These are phyloP conservation scores for Linnemannia hyalina DNA, from an alignment of 192 early-diverging fungal species.

Conservation along the genomic window DNA sequence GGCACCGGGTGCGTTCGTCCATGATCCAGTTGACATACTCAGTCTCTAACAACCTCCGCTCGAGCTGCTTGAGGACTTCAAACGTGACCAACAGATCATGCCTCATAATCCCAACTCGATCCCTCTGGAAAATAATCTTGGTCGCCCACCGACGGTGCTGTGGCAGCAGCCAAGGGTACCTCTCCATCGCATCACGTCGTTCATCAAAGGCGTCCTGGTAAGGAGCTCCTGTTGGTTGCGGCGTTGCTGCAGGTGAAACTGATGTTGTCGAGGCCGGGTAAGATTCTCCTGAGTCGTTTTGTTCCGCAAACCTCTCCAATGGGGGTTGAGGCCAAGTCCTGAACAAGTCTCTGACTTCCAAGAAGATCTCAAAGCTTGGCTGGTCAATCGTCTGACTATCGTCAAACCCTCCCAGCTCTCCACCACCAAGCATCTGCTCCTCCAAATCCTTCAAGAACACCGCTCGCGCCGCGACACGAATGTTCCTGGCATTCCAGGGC, in stretches of 20 bases:
- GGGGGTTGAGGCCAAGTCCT: constrained; percentile 30
- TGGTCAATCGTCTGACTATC: constrained; percentile 28
- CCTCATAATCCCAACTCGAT: constrained; percentile 60
- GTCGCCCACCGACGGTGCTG: constrained; percentile 62
- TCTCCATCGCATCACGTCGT: not conserved
- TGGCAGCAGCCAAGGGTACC: constrained; percentile 58
- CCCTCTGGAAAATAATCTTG: constrained; percentile 59
- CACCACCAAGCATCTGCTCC: constrained; percentile 49
- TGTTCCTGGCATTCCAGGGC: constrained; percentile 1
- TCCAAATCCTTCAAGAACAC: constrained; percentile 66
- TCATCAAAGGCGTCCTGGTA: not conserved
- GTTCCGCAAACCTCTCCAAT: constrained; percentile 23
- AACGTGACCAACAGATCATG: constrained; percentile 65
- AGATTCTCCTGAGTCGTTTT: not conserved
- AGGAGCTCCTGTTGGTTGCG: not conserved
- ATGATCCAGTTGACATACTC: constrained; percentile 70
- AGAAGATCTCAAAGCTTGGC: constrained; percentile 49
- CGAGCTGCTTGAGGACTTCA: constrained; percentile 61
- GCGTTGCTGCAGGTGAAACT: not conserved
- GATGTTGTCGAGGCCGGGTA: not conserved
- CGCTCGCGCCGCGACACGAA: constrained; percentile 50
- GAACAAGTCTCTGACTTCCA: constrained; percentile 48
- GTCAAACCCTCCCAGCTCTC: constrained; percentile 44
- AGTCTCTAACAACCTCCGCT: constrained; percentile 59
- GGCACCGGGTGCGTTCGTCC: constrained; percentile 60